Conservation (phyloP, 805 yeast genomes). For the Vanderwaltozyma yarrowii region DNA sequence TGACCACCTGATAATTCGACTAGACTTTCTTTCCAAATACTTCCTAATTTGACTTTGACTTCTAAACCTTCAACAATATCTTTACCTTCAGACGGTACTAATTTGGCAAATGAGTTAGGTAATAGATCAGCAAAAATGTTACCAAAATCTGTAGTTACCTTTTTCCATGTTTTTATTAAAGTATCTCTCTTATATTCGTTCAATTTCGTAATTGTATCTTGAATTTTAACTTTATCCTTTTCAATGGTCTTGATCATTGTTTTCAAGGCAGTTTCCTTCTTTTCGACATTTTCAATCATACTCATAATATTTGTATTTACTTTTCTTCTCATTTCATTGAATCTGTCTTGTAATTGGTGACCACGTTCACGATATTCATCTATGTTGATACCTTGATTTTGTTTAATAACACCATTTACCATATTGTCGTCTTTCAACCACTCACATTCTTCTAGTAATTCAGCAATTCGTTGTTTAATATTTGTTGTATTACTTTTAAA, state of each 20-base stretch:
- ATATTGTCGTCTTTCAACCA: slow-evolving; percentile 67
- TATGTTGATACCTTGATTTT: slow-evolving; percentile 53
- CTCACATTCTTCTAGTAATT: slow-evolving; percentile 43
- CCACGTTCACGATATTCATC: slow-evolving; percentile 52
- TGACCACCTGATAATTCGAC: slow-evolving; percentile 97
- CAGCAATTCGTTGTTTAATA: slow-evolving; percentile 33
- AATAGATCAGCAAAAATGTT: slow-evolving; percentile 76
- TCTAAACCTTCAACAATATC: slow-evolving; percentile 87
- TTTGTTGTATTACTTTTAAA: slow-evolving; percentile 30
- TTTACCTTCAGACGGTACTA: slow-evolving; percentile 69
- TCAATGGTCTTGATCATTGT: slow-evolving; percentile 80
- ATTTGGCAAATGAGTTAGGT: slow-evolving; percentile 83
- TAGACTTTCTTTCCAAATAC: slow-evolving; percentile 90
- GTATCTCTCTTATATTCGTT: slow-evolving; percentile 82
- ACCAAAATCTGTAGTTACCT: slow-evolving; percentile 85
- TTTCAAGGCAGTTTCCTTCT: slow-evolving; percentile 66
- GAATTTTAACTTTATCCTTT: slow-evolving; percentile 80
- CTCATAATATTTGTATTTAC: slow-evolving; percentile 83
- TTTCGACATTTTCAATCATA: slow-evolving; percentile 85
- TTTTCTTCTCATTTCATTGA: slow-evolving; percentile 62
- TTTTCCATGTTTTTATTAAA: slow-evolving; percentile 71
- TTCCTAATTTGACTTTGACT: slow-evolving; percentile 81
- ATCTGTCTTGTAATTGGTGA: slow-evolving; percentile 44
- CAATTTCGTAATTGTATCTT: slow-evolving; percentile 72
- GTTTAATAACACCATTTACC: slow-evolving; percentile 45